Conservation (phyloP, 75 land plant species). For the Pinus tabuliformis region DNA sequence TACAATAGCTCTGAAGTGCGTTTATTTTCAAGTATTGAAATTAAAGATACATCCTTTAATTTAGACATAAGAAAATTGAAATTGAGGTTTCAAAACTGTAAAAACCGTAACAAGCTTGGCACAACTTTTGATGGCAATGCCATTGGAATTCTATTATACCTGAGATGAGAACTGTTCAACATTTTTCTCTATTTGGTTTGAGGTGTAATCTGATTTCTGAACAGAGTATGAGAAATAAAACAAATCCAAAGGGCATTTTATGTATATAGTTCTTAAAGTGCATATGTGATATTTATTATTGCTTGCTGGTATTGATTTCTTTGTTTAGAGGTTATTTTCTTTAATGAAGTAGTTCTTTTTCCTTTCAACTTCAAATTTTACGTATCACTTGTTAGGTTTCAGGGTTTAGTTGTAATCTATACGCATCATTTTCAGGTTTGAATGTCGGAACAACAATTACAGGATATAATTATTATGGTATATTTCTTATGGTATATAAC, state of each 20-base stretch:
- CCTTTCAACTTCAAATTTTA: background rate
- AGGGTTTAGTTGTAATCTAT: background rate
- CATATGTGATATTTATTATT: background rate
- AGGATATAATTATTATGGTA: background rate
- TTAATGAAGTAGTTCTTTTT: background rate
- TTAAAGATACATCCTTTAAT: background rate
- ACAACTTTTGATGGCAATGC: background rate
- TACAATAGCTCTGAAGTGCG: background rate
- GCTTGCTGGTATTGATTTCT: background rate
- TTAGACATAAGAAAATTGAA: background rate
- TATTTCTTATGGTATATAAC: no score
- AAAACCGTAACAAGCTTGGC: background rate
- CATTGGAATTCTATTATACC: background rate
- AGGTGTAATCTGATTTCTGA: background rate
- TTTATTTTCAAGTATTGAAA: background rate
- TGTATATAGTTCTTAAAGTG: background rate
- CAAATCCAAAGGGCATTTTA: background rate
- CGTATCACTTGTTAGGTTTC: background rate
- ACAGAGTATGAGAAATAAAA: no score
- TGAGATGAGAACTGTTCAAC: background rate
- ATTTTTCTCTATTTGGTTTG: background rate
- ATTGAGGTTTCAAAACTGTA: background rate
- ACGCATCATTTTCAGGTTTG: background rate
- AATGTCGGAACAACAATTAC: background rate
- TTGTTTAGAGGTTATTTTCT: background rate